These are phyloP conservation scores for Datura wrightii DNA, from an alignment of 257 asterid genomes.

Conservation along the genomic window DNA sequence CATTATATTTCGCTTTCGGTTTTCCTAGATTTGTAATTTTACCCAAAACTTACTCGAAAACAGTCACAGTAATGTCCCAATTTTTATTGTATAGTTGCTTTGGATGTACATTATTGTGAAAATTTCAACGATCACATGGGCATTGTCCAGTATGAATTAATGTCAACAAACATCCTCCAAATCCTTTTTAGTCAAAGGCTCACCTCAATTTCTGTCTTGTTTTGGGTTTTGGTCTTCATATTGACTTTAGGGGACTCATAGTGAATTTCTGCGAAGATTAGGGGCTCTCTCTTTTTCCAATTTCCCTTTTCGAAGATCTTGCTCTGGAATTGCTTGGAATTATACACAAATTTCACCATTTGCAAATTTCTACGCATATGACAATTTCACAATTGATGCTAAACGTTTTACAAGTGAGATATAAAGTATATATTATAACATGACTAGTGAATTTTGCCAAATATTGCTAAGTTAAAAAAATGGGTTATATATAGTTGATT, in stretches of 20 bases:
- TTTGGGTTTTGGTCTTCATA: not conserved
- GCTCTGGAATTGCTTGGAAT: not conserved
- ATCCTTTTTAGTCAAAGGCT: not conserved
- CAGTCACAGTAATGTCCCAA: not conserved
- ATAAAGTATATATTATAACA: not conserved
- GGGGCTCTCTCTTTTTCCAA: not conserved
- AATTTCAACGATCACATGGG: constrained; percentile 37
- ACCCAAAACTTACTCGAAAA: not conserved
- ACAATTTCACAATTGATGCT: not conserved
- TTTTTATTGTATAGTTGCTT: not conserved
- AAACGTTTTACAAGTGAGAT: not conserved
- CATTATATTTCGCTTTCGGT: not conserved
- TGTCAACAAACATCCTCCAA: constrained; percentile 25
- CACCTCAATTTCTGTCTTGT: constrained; percentile 15
- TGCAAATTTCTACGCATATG: not conserved
- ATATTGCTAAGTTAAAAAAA: no score
- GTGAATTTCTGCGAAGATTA: constrained; percentile 15
- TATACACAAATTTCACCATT: not conserved
- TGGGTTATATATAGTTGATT: no score
- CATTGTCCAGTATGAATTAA: constrained; percentile 21
- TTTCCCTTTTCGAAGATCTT: not conserved
- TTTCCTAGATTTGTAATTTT: not conserved
- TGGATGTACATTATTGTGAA: not conserved
- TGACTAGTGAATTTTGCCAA: no score
- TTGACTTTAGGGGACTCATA: not conserved